These are phyloP conservation scores for Metschnikowia baotianmanensis DNA, from an alignment of 805 yeast genomes.

Conservation along the genomic window DNA sequence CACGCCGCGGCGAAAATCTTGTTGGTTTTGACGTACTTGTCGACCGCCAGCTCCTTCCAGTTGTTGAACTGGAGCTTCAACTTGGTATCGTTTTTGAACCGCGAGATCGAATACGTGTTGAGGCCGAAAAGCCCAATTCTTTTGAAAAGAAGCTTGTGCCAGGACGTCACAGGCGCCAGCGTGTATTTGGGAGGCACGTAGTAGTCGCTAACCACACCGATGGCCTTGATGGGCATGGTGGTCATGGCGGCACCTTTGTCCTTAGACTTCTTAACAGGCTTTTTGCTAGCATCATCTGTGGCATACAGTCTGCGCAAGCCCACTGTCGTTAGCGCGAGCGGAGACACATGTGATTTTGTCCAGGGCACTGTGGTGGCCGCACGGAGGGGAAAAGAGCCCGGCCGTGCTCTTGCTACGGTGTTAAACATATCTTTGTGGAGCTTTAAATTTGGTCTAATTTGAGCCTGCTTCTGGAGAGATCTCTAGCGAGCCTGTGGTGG, in stretches of 20 bases:
- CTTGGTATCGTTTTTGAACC: constrained; percentile 43
- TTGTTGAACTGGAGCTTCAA: constrained; percentile 57
- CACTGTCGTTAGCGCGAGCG: background rate
- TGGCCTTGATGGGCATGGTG: constrained; percentile 35
- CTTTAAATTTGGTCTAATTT: background rate
- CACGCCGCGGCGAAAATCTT: constrained; percentile 67
- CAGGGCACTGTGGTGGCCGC: background rate
- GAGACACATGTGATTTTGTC: background rate
- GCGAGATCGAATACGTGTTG: constrained; percentile 55
- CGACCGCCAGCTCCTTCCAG: constrained; percentile 87
- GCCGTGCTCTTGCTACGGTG: constrained; percentile 3
- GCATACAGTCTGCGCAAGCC: constrained; percentile 13
- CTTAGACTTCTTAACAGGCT: constrained; percentile 6
- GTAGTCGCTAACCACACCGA: constrained; percentile 43
- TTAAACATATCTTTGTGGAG: constrained; percentile 1
- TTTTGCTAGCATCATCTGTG: constrained; percentile 15
- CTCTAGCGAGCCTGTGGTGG: too few species aligned
- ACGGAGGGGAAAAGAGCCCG: background rate
- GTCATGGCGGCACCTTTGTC: constrained; percentile 29
- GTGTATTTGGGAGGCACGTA: constrained; percentile 40
- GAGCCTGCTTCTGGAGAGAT: too few species aligned
- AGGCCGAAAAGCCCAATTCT: constrained; percentile 65
- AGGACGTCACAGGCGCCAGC: constrained; percentile 26
- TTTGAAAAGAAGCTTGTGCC: constrained; percentile 51
- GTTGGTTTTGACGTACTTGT: constrained; percentile 73